Base-by-base conservation (phyloP, 225 moss, liverwort and hornwort genomes). In the Pseudisothecium myosuroides region DNA sequence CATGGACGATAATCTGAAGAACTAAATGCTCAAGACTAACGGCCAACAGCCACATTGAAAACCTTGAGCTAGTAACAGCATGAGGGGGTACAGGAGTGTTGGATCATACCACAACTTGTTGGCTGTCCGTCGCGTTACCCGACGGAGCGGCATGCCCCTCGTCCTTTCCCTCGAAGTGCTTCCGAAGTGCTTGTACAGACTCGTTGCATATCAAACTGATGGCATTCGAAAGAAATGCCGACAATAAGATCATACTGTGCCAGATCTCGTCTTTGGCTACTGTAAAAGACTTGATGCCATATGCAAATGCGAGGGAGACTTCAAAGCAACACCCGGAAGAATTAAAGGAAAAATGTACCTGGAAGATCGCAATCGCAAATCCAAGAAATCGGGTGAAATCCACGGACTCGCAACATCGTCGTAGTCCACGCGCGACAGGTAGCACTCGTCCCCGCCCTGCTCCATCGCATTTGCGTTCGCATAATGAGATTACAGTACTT, bases 391-490 rank as follows among this genome's bases (percentile, higher is more conserved):
- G n/a, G 89, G 36, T 64, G 93, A 93, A 50, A 93, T 87, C 93
- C 93, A 93, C 79, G 39, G 85, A 84, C 88, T 90, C 29, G 90
- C 26, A 29, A 78, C 88, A 75, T 90, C 87, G 62, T 83, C 47
- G 87, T 93, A 93, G 66, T 93, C 90, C 66, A 87, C 89, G 28
- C 26, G 82, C 47, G 93, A 87, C 92, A 93, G 71, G 49, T 39
- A 81, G 93, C 93, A 92, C 66, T 93, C 93, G 62, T 93, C 93
- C 50, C 90, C 92, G 58, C 93, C 90, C 90, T 92, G 88, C 83
- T 80, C 75, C 43, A 62, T 62, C 88, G 67, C 86, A 86, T 79
- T 62, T 37, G 27, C 21, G 11, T 36, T 17, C 55, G 7, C 29
- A 62, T 15, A 28, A 85, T 77, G 69, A 71, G 60, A 84, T n/a